Evolutionary conservation across 768 basidiomycete genomes (phyloP).

Genomic region (Suillus discolor): DNA sequence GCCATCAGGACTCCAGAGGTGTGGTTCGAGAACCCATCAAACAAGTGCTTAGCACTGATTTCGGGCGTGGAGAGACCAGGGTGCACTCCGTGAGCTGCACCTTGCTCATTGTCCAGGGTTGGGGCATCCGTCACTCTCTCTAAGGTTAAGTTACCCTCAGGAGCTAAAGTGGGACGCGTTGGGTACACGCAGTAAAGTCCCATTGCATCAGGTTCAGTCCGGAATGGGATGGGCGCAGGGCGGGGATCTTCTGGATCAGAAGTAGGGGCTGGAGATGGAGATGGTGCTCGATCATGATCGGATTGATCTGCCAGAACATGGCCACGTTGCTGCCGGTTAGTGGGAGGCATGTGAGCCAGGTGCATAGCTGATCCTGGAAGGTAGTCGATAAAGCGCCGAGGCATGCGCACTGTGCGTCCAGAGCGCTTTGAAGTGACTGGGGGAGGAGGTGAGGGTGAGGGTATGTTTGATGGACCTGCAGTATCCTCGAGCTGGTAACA

Average conservation of each 20-base stretch:
- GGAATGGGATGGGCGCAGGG: background rate
- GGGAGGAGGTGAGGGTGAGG: background rate
- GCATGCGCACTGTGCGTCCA: background rate
- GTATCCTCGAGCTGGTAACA: too few species aligned
- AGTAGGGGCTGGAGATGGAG: background rate
- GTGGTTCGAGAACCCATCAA: conserved; percentile 24
- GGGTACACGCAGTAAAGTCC: conserved; percentile 5
- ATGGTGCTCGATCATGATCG: background rate
- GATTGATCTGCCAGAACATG: background rate
- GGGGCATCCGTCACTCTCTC: conserved; percentile 7
- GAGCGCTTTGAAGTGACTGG: background rate
- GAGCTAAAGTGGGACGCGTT: background rate
- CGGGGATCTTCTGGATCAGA: too few species aligned
- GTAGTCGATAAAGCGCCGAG: background rate
- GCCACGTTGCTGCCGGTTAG: background rate
- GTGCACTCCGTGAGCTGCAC: background rate
- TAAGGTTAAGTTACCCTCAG: background rate
- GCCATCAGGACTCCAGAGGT: background rate
- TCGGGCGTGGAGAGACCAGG: background rate
- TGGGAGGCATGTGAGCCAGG: conserved; percentile 1
- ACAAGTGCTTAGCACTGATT: background rate
- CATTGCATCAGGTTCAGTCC: background rate
- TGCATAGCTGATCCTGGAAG: background rate
- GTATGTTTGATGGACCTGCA: background rate
- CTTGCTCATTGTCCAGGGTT: background rate